Evolutionary conservation across 768 basidiomycete genomes (phyloP).

Genomic region (Suillus plorans): DNA sequence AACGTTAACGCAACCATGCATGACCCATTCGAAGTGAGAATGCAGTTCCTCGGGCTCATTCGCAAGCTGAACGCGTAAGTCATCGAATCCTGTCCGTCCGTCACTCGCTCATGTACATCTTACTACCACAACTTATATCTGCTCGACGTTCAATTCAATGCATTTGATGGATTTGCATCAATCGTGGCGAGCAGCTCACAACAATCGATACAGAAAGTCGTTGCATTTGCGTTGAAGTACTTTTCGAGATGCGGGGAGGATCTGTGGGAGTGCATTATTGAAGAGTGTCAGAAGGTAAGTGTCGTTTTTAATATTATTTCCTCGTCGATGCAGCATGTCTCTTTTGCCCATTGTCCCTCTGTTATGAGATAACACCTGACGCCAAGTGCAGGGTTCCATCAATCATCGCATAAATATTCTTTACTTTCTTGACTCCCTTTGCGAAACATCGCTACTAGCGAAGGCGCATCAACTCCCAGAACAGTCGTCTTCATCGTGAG

Average conservation of each 20-base stretch:
- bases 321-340: not conserved
- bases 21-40: constrained; percentile 21
- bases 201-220: constrained; percentile 86
- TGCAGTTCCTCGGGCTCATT: constrained; percentile 68
- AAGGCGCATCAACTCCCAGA: constrained; percentile 49
- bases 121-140: not conserved
- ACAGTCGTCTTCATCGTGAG: constrained; percentile 22
- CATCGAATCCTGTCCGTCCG: not conserved
- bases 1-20: constrained; percentile 2
- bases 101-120: not conserved
- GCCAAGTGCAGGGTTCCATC: constrained; percentile 61
- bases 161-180: not conserved
- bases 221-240: constrained; percentile 81
- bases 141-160: not conserved
- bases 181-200: constrained; percentile 56
- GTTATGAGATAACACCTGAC: not conserved
- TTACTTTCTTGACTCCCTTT: constrained; percentile 87
- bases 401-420: constrained; percentile 93
- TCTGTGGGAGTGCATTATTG: constrained; percentile 89
- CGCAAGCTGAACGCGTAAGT: constrained; percentile 63
- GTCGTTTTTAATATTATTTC: not conserved
- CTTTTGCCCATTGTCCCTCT: not conserved
- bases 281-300: constrained; percentile 83
- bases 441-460: constrained; percentile 71
- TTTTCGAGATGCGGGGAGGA: constrained; percentile 87